Evolutionary conservation across 1,284 basidiomycete species (phyloP).

Genomic region (Volvariella surrecta): DNA sequence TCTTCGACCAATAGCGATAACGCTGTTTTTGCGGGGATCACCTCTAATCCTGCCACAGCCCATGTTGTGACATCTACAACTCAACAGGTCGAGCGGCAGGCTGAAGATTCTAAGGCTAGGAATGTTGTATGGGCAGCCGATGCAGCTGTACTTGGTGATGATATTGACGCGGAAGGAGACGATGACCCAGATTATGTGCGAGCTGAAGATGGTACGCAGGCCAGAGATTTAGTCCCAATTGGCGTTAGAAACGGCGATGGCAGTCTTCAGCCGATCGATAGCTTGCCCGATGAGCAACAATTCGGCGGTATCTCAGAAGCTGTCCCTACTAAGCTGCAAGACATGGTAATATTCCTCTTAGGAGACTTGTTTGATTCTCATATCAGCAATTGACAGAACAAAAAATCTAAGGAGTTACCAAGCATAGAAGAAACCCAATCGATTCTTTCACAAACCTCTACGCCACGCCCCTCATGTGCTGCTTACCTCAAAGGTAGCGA

Average conservation of each 20-base stretch:
- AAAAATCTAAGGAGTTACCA: too few relatives aligned
- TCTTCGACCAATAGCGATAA: slow-evolving; percentile 50
- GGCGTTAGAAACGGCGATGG: slow-evolving; percentile 41
- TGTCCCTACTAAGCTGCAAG: slow-evolving; percentile 45
- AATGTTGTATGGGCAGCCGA: slow-evolving; percentile 46
- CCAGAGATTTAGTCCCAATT: slow-evolving; percentile 25
- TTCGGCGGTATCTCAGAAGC: slow-evolving; percentile 44
- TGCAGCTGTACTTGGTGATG: slow-evolving; percentile 24
- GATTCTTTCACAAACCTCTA: too few relatives aligned
- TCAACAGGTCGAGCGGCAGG: slow-evolving; percentile 48
- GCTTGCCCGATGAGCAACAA: slow-evolving; percentile 25
- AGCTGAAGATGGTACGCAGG: slow-evolving; percentile 25
- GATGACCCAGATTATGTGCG: slow-evolving; percentile 32
- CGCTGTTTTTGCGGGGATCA: slow-evolving; percentile 45
- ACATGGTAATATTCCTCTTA: slow-evolving; percentile 35
- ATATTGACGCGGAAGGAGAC: slow-evolving; percentile 41
- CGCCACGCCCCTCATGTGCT: too few relatives aligned
- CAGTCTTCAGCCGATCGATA: slow-evolving; percentile 1
- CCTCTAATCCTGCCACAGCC: slow-evolving; percentile 35
- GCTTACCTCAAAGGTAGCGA: too few relatives aligned
- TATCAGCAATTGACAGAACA: too few relatives aligned
- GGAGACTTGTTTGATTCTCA: too few relatives aligned
- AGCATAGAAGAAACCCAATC: too few relatives aligned
- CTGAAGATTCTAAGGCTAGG: slow-evolving; percentile 32
- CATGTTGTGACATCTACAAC: slow-evolving; percentile 45